Evolutionary conservation across 164 flowering plant genomes (phyloP).

Genomic region (Cinnamomum micranthum): DNA sequence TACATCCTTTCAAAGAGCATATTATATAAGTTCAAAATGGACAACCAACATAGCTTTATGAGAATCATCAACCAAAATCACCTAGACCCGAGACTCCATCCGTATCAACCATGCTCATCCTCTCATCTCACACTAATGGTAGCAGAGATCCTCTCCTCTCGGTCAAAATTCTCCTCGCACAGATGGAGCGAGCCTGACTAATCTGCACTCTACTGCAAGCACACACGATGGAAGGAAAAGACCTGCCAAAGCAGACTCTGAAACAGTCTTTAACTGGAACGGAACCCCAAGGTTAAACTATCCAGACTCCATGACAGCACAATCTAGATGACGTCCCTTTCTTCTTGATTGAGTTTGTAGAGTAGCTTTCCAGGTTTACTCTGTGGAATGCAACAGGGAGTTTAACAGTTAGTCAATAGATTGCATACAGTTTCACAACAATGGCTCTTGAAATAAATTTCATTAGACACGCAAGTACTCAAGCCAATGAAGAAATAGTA

Average conservation of each 20-base stretch:
- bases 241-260: slow-evolving; percentile 37
- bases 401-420: not conserved
- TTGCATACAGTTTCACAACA: too few relatives aligned
- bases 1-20: slow-evolving; percentile 7
- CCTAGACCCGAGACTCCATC: slow-evolving; percentile 19
- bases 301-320: slow-evolving; percentile 11
- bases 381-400: slow-evolving; percentile 22
- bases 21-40: slow-evolving; percentile 8
- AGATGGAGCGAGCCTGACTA: slow-evolving; percentile 23
- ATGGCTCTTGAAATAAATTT: not conserved
- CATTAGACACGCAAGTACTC: too few relatives aligned
- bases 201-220: slow-evolving; percentile 40
- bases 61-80: slow-evolving; percentile 24
- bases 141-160: slow-evolving; percentile 7
- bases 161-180: slow-evolving; percentile 12
- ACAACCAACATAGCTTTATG: not conserved
- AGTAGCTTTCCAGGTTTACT: slow-evolving; percentile 25
- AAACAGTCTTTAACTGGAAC: slow-evolving; percentile 21
- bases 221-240: slow-evolving; percentile 40
- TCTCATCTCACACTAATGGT: not conserved
- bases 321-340: slow-evolving; percentile 24
- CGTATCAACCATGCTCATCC: slow-evolving; percentile 1
- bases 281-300: slow-evolving; percentile 27
- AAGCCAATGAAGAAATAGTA: not conserved
- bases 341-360: slow-evolving; percentile 23